Conservation (phyloP, 768 basidiomycete species). For the Filobasidium wieringae region DNA sequence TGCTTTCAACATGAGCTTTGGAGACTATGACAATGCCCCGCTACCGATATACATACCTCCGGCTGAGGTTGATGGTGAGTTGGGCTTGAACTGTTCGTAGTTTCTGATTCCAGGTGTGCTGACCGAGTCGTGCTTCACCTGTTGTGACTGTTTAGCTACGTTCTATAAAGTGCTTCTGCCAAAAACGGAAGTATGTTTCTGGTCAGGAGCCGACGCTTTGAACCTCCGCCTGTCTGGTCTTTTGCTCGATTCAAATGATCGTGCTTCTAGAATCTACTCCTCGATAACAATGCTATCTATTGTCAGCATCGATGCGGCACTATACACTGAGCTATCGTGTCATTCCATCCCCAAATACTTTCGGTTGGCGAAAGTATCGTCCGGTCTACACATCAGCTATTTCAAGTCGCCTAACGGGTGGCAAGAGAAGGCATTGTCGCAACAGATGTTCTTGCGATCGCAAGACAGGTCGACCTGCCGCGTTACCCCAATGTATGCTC, state of each 20-base stretch:
- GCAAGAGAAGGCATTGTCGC: slow-evolving; percentile 45
- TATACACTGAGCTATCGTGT: slow-evolving; percentile 42
- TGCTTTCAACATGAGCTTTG: slow-evolving; percentile 58
- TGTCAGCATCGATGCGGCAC: slow-evolving; percentile 46
- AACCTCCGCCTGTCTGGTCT: slow-evolving; percentile 55
- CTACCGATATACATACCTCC: slow-evolving; percentile 47
- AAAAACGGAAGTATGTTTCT: slow-evolving; percentile 50
- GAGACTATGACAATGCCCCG: slow-evolving; percentile 69
- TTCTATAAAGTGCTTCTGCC: slow-evolving; percentile 60
- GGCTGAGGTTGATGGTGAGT: slow-evolving; percentile 66
- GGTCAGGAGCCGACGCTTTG: slow-evolving; percentile 47
- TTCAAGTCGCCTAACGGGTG: slow-evolving; percentile 56
- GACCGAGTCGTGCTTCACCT: background rate
- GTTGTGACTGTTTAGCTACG: slow-evolving; percentile 50
- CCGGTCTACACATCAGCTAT: slow-evolving; percentile 55
- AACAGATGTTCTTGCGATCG: slow-evolving; percentile 54
- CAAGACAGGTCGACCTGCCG: slow-evolving; percentile 64
- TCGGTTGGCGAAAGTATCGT: slow-evolving; percentile 48
- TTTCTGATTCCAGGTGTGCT: background rate
- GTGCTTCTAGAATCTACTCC: slow-evolving; percentile 56
- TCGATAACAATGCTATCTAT: slow-evolving; percentile 53
- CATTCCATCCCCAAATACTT: slow-evolving; percentile 18
- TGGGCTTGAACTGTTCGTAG: background rate
- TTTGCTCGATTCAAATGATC: slow-evolving; percentile 59
- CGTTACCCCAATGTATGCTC: slow-evolving; percentile 14